Evolutionary conservation across 192 early-diverging fungal species (phyloP).

Genomic region (Podila verticillata): DNA sequence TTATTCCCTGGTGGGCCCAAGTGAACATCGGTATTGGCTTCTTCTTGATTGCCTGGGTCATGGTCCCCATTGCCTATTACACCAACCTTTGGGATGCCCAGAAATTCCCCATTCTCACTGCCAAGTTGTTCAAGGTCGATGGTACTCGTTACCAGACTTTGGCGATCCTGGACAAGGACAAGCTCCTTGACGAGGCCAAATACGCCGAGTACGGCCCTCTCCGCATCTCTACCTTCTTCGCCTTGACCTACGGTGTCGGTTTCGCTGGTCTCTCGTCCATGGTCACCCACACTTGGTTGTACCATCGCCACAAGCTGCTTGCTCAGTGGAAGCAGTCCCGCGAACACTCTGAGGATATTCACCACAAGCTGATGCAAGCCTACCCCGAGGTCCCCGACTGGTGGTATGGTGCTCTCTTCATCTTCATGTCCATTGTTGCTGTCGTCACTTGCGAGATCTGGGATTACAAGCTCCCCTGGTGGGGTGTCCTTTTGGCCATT

Average conservation of each 20-base stretch:
- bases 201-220: slow-evolving; percentile 60
- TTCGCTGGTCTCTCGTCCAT: slow-evolving; percentile 65
- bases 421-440: too few relatives aligned
- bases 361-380: slow-evolving; percentile 76
- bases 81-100: slow-evolving; percentile 65
- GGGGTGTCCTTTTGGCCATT: too few relatives aligned
- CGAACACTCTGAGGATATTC: slow-evolving; percentile 56
- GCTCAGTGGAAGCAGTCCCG: slow-evolving; percentile 52
- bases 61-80: slow-evolving; percentile 73
- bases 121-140: slow-evolving; percentile 31
- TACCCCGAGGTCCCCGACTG: too few relatives aligned
- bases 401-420: too few relatives aligned
- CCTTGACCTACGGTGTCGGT: slow-evolving; percentile 59
- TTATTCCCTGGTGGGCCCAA: slow-evolving; percentile 63
- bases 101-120: slow-evolving; percentile 52
- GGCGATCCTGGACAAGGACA: slow-evolving; percentile 25
- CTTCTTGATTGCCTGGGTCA: slow-evolving; percentile 73
- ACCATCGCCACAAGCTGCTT: slow-evolving; percentile 67
- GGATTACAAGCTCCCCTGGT: too few relatives aligned
- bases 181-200: slow-evolving; percentile 51
- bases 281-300: slow-evolving; percentile 68
- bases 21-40: slow-evolving; percentile 72
- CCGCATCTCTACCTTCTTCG: slow-evolving; percentile 60
- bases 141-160: slow-evolving; percentile 46
- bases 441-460: too few relatives aligned